A percentile compares a stretch with the other conserved stretches of the same genome.
These are phyloP conservation scores for Microdochium bolleyi DNA, from an alignment of 2,329 filamentous ascomycete species.

Conservation along the genomic window DNA sequence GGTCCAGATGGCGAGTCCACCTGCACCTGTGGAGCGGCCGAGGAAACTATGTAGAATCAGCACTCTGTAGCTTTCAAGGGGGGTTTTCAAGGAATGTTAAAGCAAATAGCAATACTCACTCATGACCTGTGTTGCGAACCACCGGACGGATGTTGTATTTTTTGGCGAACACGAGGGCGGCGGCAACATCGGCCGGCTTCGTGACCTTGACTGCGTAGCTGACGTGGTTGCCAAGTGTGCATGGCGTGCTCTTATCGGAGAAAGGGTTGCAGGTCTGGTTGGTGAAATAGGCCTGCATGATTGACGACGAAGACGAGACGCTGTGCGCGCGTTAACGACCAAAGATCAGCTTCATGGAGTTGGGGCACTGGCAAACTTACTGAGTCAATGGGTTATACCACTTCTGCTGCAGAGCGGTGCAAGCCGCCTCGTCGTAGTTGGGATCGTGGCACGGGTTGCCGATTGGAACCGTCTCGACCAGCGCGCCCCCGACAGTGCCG, in stretches of 20 bases:
- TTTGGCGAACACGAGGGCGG: conserved; percentile 20
- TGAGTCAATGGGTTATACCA: conserved; percentile 14
- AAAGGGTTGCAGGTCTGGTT: conserved; percentile 29
- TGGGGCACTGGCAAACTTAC: conserved; percentile 9
- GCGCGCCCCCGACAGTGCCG: neutral
- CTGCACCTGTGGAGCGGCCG: conserved; percentile 19
- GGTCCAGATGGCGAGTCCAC: conserved; percentile 20
- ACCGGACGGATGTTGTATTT: conserved; percentile 29
- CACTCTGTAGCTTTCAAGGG: conserved; percentile 36
- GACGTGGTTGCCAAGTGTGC: conserved; percentile 26
- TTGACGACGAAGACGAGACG: conserved; percentile 16
- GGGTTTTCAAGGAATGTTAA: conserved; percentile 22
- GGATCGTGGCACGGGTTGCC: conserved; percentile 36
- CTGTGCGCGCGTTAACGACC: conserved; percentile 4
- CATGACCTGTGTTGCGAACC: conserved; percentile 35
- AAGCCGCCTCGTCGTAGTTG: conserved; percentile 26
- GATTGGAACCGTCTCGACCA: conserved; percentile 37
- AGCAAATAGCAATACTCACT: conserved; percentile 20
- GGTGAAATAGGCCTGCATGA: conserved; percentile 21
- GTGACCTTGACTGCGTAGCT: conserved; percentile 16
- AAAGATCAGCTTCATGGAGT: conserved; percentile 1
- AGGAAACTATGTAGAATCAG: conserved; percentile 28
- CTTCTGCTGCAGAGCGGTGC: conserved; percentile 19
- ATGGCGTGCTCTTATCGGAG: conserved; percentile 31
- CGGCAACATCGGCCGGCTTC: conserved; percentile 5